phyloP scores from a whole-genome alignment of 768 basidiomycete genomes.

The Tricholoma hemisulphureum region DNA sequence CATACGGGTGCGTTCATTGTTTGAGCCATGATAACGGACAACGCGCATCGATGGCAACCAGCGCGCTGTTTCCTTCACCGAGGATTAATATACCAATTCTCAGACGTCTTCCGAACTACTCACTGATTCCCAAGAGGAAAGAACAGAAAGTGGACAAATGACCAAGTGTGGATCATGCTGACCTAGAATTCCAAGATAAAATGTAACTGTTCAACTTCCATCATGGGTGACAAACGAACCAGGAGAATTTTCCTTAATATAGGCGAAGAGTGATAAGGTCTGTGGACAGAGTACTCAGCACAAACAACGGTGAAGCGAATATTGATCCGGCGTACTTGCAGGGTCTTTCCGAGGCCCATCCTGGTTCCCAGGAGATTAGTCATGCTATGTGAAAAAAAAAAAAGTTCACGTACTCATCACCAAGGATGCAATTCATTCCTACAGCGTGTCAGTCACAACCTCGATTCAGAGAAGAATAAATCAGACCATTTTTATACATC shows the following conservation, averaged over 20 bases:
- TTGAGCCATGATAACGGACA: constrained; percentile 62
- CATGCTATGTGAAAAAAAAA: not conserved
- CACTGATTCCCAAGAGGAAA: constrained; percentile 58
- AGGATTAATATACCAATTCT: not conserved
- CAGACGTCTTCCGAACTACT: constrained; percentile 6
- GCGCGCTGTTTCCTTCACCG: constrained; percentile 46
- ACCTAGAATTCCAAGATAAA: constrained; percentile 20
- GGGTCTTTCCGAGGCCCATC: constrained; percentile 67
- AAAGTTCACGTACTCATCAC: constrained; percentile 53
- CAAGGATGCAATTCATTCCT: constrained; percentile 72
- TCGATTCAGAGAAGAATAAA: not conserved
- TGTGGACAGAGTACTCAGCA: constrained; percentile 3
- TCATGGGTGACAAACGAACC: constrained; percentile 21
- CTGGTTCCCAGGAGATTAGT: constrained; percentile 24
- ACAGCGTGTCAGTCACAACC: not conserved
- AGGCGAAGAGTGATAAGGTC: constrained; percentile 66
- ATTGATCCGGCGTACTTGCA: constrained; percentile 41
- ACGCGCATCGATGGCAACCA: constrained; percentile 53
- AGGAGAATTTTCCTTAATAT: constrained; percentile 54
- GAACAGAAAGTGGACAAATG: constrained; percentile 69
- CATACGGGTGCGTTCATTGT: constrained; percentile 52
- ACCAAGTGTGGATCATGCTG: constrained; percentile 63
- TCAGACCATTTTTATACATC: constrained; percentile 63
- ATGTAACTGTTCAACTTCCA: not conserved
- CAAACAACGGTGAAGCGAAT: not conserved